Percentiles rank a stretch among this genome's conserved stretches.
Evolutionary conservation across 2,329 filamentous ascomycete genomes (phyloP).

Genomic region (Gaeumannomyces sp.): DNA sequence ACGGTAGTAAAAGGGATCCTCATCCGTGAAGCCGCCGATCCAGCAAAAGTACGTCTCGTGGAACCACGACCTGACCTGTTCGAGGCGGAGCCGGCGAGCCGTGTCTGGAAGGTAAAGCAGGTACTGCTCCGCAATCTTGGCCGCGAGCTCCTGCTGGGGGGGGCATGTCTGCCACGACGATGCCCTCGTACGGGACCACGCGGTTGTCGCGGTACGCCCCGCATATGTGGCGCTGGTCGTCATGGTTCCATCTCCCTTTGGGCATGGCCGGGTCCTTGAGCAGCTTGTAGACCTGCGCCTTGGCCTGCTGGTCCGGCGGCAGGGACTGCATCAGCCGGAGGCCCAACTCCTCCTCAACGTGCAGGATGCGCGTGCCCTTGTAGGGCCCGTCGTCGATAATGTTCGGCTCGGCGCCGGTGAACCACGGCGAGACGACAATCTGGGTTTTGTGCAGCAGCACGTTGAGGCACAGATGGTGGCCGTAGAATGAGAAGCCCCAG

Average conservation of each 20-base stretch:
- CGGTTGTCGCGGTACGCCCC: conserved; percentile 76
- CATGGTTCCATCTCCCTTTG: conserved; percentile 67
- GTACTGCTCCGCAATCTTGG: conserved; percentile 56
- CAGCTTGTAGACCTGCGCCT: conserved; percentile 50
- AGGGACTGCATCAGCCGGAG: conserved; percentile 65
- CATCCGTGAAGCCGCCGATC: conserved; percentile 63
- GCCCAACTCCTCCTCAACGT: conserved; percentile 57
- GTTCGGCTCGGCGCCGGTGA: conserved; percentile 77
- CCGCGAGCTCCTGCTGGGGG: conserved; percentile 47
- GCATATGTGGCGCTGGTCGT: conserved; percentile 72
- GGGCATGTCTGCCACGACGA: conserved; percentile 44
- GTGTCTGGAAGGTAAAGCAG: conserved; percentile 58
- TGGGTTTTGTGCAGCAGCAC: conserved; percentile 60
- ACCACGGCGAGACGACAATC: conserved; percentile 66
- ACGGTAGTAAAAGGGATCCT: conserved; percentile 71
- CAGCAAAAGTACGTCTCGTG: conserved; percentile 73
- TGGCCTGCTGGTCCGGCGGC: conserved; percentile 33
- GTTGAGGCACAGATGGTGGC: conserved; percentile 71
- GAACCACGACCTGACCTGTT: conserved; percentile 48
- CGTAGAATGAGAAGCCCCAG: conserved; percentile 72
- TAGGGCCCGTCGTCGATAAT: conserved; percentile 60
- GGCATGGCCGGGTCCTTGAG: conserved; percentile 63
- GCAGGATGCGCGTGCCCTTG: conserved; percentile 59
- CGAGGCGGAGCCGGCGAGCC: conserved; percentile 48
- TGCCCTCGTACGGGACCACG: conserved; percentile 66